phyloP scores from a whole-genome alignment of 805 yeast species.

The Wickerhamomyces ciferrii region DNA sequence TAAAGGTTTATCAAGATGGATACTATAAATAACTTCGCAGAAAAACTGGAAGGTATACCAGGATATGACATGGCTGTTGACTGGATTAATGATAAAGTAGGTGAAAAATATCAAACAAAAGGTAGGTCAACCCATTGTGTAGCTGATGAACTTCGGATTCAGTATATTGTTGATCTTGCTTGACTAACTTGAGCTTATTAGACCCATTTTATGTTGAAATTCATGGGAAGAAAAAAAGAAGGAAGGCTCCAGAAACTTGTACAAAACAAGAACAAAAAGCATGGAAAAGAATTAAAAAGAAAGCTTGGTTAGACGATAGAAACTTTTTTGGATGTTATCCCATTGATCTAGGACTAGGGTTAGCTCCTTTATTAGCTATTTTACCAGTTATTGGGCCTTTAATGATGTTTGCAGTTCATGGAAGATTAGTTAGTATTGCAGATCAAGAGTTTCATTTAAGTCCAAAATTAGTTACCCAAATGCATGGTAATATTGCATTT shows the following conservation, averaged over 20 bases:
- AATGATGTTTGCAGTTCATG: constrained; percentile 74
- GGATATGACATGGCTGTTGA: constrained; percentile 55
- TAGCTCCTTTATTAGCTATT: constrained; percentile 67
- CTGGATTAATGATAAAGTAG: constrained; percentile 61
- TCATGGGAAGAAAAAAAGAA: constrained; percentile 48
- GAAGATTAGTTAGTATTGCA: constrained; percentile 58
- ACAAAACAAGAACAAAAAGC: constrained; percentile 53
- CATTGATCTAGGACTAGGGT: constrained; percentile 70
- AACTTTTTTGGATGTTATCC: constrained; percentile 79
- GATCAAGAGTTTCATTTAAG: constrained; percentile 55
- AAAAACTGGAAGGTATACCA: constrained; percentile 44
- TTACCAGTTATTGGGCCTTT: constrained; percentile 85
- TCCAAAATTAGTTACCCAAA: constrained; percentile 49
- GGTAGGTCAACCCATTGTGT: constrained; percentile 16
- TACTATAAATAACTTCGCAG: constrained; percentile 14
- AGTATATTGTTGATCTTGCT: too few species aligned
- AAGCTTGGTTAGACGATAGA: constrained; percentile 86
- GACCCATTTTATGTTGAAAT: constrained; percentile 59
- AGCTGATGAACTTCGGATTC: neutral
- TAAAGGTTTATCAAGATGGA: constrained; percentile 9
- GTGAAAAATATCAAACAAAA: constrained; percentile 53
- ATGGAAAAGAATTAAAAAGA: constrained; percentile 69
- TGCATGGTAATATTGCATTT: constrained; percentile 70
- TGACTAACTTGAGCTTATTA: too few species aligned
- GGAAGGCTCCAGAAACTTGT: constrained; percentile 56